Conservation (phyloP, 2,329 filamentous ascomycete species). For the Sporothrix sp. region DNA sequence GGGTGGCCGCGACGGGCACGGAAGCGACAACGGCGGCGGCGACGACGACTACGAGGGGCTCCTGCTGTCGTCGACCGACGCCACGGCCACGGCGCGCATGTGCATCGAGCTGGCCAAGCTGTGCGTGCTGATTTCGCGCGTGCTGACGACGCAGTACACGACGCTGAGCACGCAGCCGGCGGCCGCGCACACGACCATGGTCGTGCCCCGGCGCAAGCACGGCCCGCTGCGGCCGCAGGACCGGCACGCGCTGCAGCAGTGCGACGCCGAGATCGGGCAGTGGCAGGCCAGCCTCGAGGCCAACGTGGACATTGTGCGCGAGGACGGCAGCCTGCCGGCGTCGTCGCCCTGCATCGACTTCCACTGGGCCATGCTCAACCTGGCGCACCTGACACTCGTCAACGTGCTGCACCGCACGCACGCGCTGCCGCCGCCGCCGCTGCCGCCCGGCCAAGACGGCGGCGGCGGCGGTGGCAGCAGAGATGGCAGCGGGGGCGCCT, state of each 20-base stretch:
- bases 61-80: conserved; percentile 30
- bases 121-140: conserved; percentile 55
- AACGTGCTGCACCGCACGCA: conserved; percentile 4
- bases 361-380: conserved; percentile 5
- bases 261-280: background rate
- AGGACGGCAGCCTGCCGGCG: background rate
- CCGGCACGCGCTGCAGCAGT: background rate
- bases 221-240: background rate
- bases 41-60: background rate
- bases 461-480: too few species aligned
- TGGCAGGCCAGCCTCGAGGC: background rate
- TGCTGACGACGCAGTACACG: conserved; percentile 53
- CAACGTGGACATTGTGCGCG: background rate
- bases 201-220: background rate
- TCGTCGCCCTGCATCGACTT: background rate
- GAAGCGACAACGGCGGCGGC: too few species aligned
- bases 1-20: background rate
- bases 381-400: conserved; percentile 2
- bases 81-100: conserved; percentile 29
- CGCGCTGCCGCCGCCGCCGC: background rate
- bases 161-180: background rate
- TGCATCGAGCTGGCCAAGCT: conserved; percentile 59
- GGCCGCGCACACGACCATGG: background rate
- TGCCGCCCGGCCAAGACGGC: too few species aligned
- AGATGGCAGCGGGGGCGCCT: too few species aligned